phyloP scores from a whole-genome alignment of 2,329 filamentous ascomycete genomes.

The Aspergillus bombycis region DNA sequence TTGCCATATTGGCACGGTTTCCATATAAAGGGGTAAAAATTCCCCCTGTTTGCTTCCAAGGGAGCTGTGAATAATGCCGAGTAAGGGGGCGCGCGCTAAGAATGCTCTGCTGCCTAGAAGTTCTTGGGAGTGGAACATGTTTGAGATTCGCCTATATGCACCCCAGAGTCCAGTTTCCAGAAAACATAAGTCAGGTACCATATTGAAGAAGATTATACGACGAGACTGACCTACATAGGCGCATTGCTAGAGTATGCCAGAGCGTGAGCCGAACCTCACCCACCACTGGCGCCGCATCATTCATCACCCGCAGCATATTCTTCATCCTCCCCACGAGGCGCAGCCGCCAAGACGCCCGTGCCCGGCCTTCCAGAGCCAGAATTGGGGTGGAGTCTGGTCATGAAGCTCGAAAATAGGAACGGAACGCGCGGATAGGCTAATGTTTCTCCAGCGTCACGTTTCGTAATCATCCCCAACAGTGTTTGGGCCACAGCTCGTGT shows the following conservation, averaged over 20 bases:
- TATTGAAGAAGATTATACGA: not conserved
- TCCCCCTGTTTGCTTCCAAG: not conserved
- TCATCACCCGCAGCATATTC: not conserved
- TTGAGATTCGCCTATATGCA: not conserved
- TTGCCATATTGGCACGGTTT: not conserved
- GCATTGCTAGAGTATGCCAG: too few species aligned
- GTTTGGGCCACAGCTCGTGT: too few species aligned
- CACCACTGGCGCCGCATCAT: not conserved
- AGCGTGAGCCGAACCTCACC: not conserved
- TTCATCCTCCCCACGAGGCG: not conserved
- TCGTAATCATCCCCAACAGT: too few species aligned
- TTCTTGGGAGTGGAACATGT: not conserved
- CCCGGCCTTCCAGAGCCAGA: too few species aligned
- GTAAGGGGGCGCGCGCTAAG: not conserved
- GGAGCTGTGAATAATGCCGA: not conserved
- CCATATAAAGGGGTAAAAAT: not conserved
- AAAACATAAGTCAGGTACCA: not conserved
- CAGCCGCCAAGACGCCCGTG: not conserved
- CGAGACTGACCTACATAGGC: not conserved
- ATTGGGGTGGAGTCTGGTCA: too few species aligned
- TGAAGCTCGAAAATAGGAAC: too few species aligned
- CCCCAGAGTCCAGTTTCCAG: not conserved
- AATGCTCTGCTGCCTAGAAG: not conserved
- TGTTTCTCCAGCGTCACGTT: too few species aligned
- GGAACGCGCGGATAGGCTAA: too few species aligned